Base-by-base conservation (phyloP, 768 basidiomycete species). In the Lactarius sp. region DNA sequence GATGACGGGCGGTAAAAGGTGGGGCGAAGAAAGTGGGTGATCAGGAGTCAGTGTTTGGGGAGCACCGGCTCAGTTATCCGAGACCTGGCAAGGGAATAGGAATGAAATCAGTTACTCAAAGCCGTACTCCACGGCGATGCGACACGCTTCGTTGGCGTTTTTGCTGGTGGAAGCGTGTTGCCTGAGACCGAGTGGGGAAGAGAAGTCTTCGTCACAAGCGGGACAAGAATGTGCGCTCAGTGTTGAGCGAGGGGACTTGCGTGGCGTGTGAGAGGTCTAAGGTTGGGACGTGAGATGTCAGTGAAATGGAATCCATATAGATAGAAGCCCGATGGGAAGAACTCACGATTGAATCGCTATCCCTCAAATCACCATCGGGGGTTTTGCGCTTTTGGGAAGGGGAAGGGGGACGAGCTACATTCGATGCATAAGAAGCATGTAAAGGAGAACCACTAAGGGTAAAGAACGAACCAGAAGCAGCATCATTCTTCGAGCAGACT, bases 171-270 rank as follows among this genome's bases (percentile, higher is more conserved):
- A 75, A 22, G 85, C 88, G 70, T 91, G 88, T 66, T 81, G 81
- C 57, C 80, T 80, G 13, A 91, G 80, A 68, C 79, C 75, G 59
- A 84, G 79, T n/a, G 73, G 79, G 10, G 84, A 81, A 53, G 80
- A 73, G 71, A 91, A 90, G 65, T 77, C 81, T 27, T 83, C 77
- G 70, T 91, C 88, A 71, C 88, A 91, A 9, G 88, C 89, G 33
- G 89, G 82, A 78, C 88, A 91, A 2, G 86, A 80, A 70, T 85
- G 83, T 55, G 79, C 79, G 41, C 57, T 52, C 13, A 52, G 54
- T 5, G 66, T 56, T 31, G 69, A 65, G 51, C 62, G 67, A 31
- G 68, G 49, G 20, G 52, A 39, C 56, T 68, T 68, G 47, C 66
- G 66, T 14, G 65, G 67, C 4, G 50, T 34, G 59, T 65, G 65